A percentile compares a stretch with the other conserved stretches of the same genome.
Conservation (phyloP, 345 rosid species). For the Trapa incisa region DNA sequence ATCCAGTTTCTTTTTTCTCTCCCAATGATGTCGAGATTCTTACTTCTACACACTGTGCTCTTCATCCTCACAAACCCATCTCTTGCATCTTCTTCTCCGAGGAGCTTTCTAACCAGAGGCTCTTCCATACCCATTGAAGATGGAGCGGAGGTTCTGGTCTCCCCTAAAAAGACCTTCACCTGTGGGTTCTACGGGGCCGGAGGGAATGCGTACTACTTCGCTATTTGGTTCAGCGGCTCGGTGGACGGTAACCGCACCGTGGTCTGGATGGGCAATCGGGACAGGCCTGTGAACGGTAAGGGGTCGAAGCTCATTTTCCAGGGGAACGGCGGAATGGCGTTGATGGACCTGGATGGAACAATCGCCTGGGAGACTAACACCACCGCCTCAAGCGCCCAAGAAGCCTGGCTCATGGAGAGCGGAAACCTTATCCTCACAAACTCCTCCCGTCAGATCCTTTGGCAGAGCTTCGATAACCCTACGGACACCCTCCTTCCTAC, state of each 20-base stretch:
- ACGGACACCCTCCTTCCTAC: too few species aligned
- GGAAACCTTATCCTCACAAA: too few species aligned
- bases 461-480: too few species aligned
- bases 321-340: constrained; percentile 10
- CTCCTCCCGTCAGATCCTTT: too few species aligned
- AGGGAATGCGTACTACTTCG: constrained; percentile 33
- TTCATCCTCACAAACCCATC: not conserved
- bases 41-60: not conserved
- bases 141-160: constrained; percentile 13
- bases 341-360: constrained; percentile 10
- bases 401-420: too few species aligned
- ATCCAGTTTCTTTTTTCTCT: too few species aligned
- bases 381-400: too few species aligned
- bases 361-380: too few species aligned
- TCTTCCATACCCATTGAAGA: constrained; percentile 18
- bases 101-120: not conserved
- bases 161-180: constrained; percentile 23
- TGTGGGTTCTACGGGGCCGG: constrained; percentile 32
- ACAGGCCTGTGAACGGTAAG: too few species aligned
- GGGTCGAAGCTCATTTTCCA: too few species aligned
- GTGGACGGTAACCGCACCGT: constrained; percentile 5
- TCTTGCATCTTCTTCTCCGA: not conserved
- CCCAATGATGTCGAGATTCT: too few species aligned
- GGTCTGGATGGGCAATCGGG: too few species aligned
- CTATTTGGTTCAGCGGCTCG: constrained; percentile 28